Evolutionary conservation across 495 filamentous ascomycete species (phyloP).

Genomic region (Trypethelium eluteriae): DNA sequence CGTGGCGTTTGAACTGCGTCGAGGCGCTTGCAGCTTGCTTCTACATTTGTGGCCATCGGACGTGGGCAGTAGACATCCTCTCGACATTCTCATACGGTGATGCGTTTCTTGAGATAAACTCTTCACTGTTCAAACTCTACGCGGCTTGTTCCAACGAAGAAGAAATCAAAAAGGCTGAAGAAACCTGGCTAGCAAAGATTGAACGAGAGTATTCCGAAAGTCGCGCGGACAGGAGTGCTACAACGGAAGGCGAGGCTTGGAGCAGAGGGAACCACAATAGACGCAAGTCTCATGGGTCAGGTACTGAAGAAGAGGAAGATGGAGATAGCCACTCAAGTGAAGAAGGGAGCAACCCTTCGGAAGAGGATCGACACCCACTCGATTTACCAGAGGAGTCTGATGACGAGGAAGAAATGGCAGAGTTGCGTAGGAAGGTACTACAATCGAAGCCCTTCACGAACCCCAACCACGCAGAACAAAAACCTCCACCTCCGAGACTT

Average conservation of each 20-base stretch:
- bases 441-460: slow-evolving; percentile 80
- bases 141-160: slow-evolving; percentile 74
- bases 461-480: slow-evolving; percentile 42
- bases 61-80: slow-evolving; percentile 80
- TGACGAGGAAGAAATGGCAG: slow-evolving; percentile 84
- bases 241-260: slow-evolving; percentile 62
- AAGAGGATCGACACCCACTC: slow-evolving; percentile 54
- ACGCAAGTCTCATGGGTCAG: slow-evolving; percentile 44
- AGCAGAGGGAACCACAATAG: slow-evolving; percentile 79
- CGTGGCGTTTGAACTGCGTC: slow-evolving; percentile 88
- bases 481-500: slow-evolving; percentile 52
- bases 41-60: slow-evolving; percentile 79
- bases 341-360: slow-evolving; percentile 31
- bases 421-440: slow-evolving; percentile 74
- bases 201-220: slow-evolving; percentile 83
- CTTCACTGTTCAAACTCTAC: slow-evolving; percentile 71
- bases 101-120: slow-evolving; percentile 83
- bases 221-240: slow-evolving; percentile 54
- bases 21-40: slow-evolving; percentile 91
- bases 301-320: slow-evolving; percentile 41
- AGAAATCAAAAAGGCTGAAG: slow-evolving; percentile 78
- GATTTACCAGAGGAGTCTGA: slow-evolving; percentile 72
- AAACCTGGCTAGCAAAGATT: slow-evolving; percentile 78
- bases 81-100: slow-evolving; percentile 80
- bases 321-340: slow-evolving; percentile 38